Evolutionary conservation across 1,284 basidiomycete species (phyloP).

Genomic region (Ganoderma leucocontextum): DNA sequence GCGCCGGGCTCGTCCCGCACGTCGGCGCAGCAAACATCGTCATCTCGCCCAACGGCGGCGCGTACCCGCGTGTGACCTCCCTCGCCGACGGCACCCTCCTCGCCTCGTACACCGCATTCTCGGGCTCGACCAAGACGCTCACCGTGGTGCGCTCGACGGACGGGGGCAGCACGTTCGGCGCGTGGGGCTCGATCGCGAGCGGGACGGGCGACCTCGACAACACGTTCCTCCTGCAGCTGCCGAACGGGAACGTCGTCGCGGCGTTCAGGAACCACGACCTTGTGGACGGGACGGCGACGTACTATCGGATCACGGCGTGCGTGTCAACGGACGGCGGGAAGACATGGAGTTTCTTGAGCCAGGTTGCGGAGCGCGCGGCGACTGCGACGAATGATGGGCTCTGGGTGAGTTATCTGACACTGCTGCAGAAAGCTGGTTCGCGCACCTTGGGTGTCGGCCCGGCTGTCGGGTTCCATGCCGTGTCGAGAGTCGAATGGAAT

Average conservation of each 20-base stretch:
- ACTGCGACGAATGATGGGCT: background rate
- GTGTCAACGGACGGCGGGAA: background rate
- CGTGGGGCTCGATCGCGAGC: conserved; percentile 15
- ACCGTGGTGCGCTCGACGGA: conserved; percentile 14
- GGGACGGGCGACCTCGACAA: conserved; percentile 21
- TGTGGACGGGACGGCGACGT: conserved; percentile 8
- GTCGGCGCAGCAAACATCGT: conserved; percentile 54
- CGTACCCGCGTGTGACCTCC: conserved; percentile 17
- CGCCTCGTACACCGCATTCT: conserved; percentile 7
- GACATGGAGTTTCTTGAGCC: background rate
- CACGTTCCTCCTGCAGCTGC: conserved; percentile 19
- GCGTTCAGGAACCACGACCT: conserved; percentile 24
- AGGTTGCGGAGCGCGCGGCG: conserved; percentile 1
- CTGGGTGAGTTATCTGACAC: background rate
- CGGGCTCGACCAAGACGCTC: conserved; percentile 8
- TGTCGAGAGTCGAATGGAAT: background rate
- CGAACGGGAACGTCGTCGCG: conserved; percentile 19
- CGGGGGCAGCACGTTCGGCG: conserved; percentile 14
- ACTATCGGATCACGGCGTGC: conserved; percentile 17
- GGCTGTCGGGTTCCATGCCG: too few relatives aligned
- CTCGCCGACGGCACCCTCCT: conserved; percentile 17
- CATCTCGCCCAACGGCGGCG: conserved; percentile 18
- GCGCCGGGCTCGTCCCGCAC: conserved; percentile 76
- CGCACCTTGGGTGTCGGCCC: background rate
- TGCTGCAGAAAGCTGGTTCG: background rate